Evolutionary conservation across 2,329 filamentous ascomycete species (phyloP).

Genomic region (Cryoendolithus antarcticus): DNA sequence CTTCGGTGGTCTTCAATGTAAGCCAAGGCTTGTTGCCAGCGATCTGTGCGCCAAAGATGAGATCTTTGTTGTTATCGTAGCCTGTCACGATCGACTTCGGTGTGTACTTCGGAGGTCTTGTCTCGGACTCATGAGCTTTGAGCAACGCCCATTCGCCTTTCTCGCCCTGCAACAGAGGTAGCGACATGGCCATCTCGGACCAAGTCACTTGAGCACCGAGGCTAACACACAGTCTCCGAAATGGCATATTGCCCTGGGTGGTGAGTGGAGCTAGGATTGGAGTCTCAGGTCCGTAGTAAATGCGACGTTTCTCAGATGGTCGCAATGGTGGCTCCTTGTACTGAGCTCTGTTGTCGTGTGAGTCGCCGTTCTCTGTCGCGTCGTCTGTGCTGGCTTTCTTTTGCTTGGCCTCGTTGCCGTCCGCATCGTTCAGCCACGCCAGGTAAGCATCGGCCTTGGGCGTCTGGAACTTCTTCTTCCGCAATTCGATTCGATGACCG

Average conservation of each 20-base stretch:
- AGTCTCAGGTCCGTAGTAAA: constrained; percentile 92
- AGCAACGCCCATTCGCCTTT: constrained; percentile 91
- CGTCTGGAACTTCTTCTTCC: constrained; percentile 57
- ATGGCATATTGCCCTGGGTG: constrained; percentile 92
- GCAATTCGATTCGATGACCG: constrained; percentile 60
- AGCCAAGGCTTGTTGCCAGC: constrained; percentile 86
- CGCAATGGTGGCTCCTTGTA: constrained; percentile 80
- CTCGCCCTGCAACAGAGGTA: constrained; percentile 78
- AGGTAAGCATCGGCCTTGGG: constrained; percentile 65
- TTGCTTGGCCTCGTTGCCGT: constrained; percentile 17
- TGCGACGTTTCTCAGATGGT: constrained; percentile 80
- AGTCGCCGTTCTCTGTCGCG: constrained; percentile 17
- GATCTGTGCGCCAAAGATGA: constrained; percentile 87
- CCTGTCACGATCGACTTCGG: constrained; percentile 50
- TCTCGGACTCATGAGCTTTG: constrained; percentile 80
- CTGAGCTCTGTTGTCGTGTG: constrained; percentile 61
- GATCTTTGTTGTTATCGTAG: constrained; percentile 72
- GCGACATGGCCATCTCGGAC: constrained; percentile 93
- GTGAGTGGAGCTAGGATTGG: constrained; percentile 89
- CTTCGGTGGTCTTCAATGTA: constrained; percentile 77
- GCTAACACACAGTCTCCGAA: constrained; percentile 77
- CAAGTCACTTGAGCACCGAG: constrained; percentile 89
- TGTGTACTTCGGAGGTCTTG: constrained; percentile 56
- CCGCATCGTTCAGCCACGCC: constrained; percentile 62
- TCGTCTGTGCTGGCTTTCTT: constrained; percentile 10